phyloP scores from a whole-genome alignment of 495 filamentous ascomycete species.

The Clavariopsis aquatica region DNA sequence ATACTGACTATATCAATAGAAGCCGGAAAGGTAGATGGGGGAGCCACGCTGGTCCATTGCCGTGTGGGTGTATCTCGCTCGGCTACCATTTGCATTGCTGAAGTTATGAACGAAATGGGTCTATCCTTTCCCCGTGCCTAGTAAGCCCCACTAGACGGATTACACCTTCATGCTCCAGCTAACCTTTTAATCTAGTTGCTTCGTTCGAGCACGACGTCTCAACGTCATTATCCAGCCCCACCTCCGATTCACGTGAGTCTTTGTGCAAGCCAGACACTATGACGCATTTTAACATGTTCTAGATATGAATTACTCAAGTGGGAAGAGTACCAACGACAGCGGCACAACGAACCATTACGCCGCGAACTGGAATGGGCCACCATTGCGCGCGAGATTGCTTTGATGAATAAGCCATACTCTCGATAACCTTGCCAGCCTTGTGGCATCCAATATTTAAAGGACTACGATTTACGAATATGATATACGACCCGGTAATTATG shows the following conservation, averaged over 20 bases:
- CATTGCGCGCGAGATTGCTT: slow-evolving; percentile 83
- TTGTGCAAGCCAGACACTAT: not conserved
- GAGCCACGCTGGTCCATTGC: slow-evolving; percentile 93
- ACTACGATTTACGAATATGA: slow-evolving; percentile 26
- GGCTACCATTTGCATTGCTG: slow-evolving; percentile 96
- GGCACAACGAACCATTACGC: slow-evolving; percentile 52
- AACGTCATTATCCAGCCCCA: slow-evolving; percentile 75
- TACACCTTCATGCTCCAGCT: not conserved
- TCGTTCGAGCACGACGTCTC: slow-evolving; percentile 84
- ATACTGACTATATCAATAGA: slow-evolving; percentile 1
- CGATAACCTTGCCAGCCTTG: slow-evolving; percentile 23
- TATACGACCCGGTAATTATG: slow-evolving; percentile 25
- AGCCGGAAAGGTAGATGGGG: slow-evolving; percentile 65
- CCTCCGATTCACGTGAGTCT: slow-evolving; percentile 63
- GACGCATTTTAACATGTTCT: slow-evolving; percentile 16
- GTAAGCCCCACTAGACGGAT: slow-evolving; percentile 47
- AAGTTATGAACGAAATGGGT: slow-evolving; percentile 80
- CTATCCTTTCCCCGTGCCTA: slow-evolving; percentile 92
- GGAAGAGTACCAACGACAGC: slow-evolving; percentile 69
- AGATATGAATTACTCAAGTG: slow-evolving; percentile 82
- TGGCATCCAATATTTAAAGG: slow-evolving; percentile 6
- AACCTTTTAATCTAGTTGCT: slow-evolving; percentile 59
- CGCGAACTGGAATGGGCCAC: slow-evolving; percentile 90
- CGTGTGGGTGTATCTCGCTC: slow-evolving; percentile 92
- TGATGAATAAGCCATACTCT: slow-evolving; percentile 92